Conservation (phyloP, 495 filamentous ascomycete genomes). For the Aspergillus egyptiacus region DNA sequence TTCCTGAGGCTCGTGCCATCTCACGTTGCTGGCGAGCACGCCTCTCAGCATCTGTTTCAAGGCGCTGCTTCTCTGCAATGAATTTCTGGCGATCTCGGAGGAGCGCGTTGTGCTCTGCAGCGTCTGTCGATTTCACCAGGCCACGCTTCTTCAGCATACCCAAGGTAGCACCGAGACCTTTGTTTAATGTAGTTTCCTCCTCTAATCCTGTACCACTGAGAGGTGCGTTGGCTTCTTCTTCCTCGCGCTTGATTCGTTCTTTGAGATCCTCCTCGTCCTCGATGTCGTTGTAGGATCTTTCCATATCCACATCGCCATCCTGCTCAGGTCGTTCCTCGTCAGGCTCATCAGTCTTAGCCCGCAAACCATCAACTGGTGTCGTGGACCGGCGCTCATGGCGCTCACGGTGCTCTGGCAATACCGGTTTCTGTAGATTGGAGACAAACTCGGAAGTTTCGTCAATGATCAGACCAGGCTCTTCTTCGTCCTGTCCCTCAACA, state of each 20-base stretch:
- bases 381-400: constrained; percentile 41
- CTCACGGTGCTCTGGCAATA: constrained; percentile 56
- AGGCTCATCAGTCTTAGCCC: constrained; percentile 46
- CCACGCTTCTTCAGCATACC: constrained; percentile 77
- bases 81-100: constrained; percentile 76
- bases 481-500: constrained; percentile 40
- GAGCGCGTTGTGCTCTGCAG: constrained; percentile 58
- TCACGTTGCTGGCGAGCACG: constrained; percentile 79
- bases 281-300: constrained; percentile 51
- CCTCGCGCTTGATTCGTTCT: constrained; percentile 47
- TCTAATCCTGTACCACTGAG: constrained; percentile 71
- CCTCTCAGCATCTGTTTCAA: constrained; percentile 69
- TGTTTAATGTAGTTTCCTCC: constrained; percentile 70
- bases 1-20: constrained; percentile 72
- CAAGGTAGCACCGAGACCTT: constrained; percentile 76
- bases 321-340: constrained; percentile 42
- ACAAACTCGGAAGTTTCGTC: constrained; percentile 96
- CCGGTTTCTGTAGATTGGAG: constrained; percentile 66
- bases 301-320: constrained; percentile 60
- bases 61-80: constrained; percentile 66
- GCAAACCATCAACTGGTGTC: constrained; percentile 31
- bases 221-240: constrained; percentile 39
- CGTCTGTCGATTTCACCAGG: constrained; percentile 59
- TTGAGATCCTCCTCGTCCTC: constrained; percentile 49
- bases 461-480: constrained; percentile 73